These are phyloP conservation scores for Neopestalotiopsis clavispora DNA, from an alignment of 2,329 filamentous ascomycete species.

Conservation along the genomic window DNA sequence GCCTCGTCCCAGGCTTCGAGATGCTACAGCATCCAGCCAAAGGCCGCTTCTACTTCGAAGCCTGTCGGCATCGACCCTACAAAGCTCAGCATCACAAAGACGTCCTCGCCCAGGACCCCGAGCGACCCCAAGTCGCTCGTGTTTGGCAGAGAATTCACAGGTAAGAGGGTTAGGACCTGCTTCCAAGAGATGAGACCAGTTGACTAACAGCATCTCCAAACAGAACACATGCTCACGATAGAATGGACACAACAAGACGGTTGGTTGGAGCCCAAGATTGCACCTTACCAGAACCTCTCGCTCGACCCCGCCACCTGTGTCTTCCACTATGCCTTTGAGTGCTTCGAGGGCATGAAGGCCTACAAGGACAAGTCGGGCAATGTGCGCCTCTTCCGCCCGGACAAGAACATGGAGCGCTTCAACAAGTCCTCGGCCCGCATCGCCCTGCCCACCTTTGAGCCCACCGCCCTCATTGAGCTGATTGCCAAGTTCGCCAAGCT, in stretches of 20 bases:
- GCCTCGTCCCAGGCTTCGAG: slow-evolving; percentile 41
- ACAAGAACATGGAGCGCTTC: slow-evolving; percentile 94
- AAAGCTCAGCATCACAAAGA: slow-evolving; percentile 76
- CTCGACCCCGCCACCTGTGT: slow-evolving; percentile 96
- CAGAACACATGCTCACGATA: slow-evolving; percentile 95
- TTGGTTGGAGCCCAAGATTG: slow-evolving; percentile 84
- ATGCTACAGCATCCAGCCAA: slow-evolving; percentile 59
- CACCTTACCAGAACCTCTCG: slow-evolving; percentile 94
- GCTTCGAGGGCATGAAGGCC: slow-evolving; percentile 99
- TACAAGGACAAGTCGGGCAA: slow-evolving; percentile 85
- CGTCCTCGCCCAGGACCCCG: slow-evolving; percentile 74
- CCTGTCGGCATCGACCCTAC: slow-evolving; percentile 76
- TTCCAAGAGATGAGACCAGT: background rate
- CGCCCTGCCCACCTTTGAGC: slow-evolving; percentile 85
- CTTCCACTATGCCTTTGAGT: slow-evolving; percentile 98
- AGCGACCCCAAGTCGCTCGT: slow-evolving; percentile 80
- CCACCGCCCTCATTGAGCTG: slow-evolving; percentile 75
- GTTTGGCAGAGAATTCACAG: slow-evolving; percentile 91
- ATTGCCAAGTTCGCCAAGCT: slow-evolving; percentile 80
- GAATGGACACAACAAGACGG: slow-evolving; percentile 89
- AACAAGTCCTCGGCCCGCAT: slow-evolving; percentile 93
- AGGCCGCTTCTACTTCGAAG: slow-evolving; percentile 54
- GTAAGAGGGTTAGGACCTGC: slow-evolving; percentile 47
- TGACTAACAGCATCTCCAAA: background rate
- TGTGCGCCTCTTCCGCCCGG: slow-evolving; percentile 88